Evolutionary conservation across 768 basidiomycete genomes (phyloP), one percentile per base, ranked within the genome.

Genomic region (Suillus weaverae): DNA sequence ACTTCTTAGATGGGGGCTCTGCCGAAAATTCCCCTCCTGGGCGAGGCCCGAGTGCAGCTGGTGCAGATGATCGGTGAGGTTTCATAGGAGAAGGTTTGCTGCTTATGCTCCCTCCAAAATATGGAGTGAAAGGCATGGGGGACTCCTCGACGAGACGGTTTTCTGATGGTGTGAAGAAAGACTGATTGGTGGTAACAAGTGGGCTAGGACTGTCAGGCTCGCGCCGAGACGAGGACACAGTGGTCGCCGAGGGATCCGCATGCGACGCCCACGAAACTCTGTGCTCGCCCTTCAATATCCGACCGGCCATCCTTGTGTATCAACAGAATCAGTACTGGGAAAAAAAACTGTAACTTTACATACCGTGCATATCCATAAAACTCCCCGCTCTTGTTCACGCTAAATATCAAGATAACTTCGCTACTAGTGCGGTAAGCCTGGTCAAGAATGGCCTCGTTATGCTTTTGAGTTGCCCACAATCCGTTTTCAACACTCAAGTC

Each of bases 341-440:
- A 14, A 35, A 32, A 36, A 50, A 55, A 22, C 39, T 14, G n/a
- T n/a, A 26, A 41, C 20, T 32, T 18, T 36, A 77, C 80, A 66
- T 76, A 94, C 88, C 84, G 87, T 13, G 94, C 95, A 73, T 93
- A 96, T 26, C 96, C 96, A 71, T 91, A 97, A 73, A 97, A 99
- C 74, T 94, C 94, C 41, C 97, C 95, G 63, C 91, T 91, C 74
- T 91, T 94, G 78, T 98, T 98, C 20, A 92, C 97, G 41, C 95
- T 86, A 70, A 98, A 98, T 64, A 99, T 88, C 51, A 98, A 83
- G 71, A 83, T 91, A 4, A 98, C 96, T 32, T 96, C 92, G 67
- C 85, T 84, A 67, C 90, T 90, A 3, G 94, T 97, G n/a, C 95
- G 88, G 75, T 82, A 99, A 0, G 97, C 96, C 74, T 94, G 94